Evolutionary conservation across 2,329 filamentous ascomycete species (phyloP).

Genomic region (Didymosphaeria variabile): DNA sequence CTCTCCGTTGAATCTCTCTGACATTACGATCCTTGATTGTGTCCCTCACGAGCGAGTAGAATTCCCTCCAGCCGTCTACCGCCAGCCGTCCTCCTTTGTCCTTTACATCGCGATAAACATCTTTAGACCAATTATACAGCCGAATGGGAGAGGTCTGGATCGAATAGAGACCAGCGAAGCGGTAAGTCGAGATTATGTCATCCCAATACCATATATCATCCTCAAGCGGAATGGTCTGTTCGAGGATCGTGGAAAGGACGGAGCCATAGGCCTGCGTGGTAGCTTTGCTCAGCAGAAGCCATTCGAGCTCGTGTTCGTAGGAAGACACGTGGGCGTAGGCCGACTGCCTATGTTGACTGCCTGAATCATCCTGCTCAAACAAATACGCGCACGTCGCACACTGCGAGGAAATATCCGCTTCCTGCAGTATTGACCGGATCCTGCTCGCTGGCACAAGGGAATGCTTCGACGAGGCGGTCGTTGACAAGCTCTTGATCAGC

Average conservation of each 20-base stretch:
- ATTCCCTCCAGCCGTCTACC: constrained; percentile 63
- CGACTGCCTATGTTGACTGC: constrained; percentile 37
- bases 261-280: constrained; percentile 89
- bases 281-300: constrained; percentile 90
- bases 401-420: constrained; percentile 64
- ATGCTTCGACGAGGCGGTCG: constrained; percentile 70
- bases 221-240: constrained; percentile 82
- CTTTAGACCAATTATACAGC: constrained; percentile 75
- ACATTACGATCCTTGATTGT: constrained; percentile 78
- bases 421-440: constrained; percentile 69
- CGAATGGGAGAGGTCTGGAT: constrained; percentile 84
- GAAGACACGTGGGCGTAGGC: constrained; percentile 26
- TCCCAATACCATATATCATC: constrained; percentile 98
- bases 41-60: constrained; percentile 82
- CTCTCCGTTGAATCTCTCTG: constrained; percentile 72
- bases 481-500: constrained; percentile 76
- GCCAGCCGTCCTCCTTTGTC: constrained; percentile 51
- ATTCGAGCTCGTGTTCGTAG: constrained; percentile 83
- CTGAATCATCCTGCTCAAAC: constrained; percentile 40
- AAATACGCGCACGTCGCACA: constrained; percentile 52
- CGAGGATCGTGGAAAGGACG: constrained; percentile 77
- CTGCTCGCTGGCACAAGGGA: constrained; percentile 65
- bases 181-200: constrained; percentile 80
- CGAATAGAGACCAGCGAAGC: constrained; percentile 82
- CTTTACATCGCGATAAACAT: constrained; percentile 72